These are phyloP conservation scores for Pterocarpus macrocarpus DNA, from an alignment of 306 rosid genomes.

Conservation along the genomic window DNA sequence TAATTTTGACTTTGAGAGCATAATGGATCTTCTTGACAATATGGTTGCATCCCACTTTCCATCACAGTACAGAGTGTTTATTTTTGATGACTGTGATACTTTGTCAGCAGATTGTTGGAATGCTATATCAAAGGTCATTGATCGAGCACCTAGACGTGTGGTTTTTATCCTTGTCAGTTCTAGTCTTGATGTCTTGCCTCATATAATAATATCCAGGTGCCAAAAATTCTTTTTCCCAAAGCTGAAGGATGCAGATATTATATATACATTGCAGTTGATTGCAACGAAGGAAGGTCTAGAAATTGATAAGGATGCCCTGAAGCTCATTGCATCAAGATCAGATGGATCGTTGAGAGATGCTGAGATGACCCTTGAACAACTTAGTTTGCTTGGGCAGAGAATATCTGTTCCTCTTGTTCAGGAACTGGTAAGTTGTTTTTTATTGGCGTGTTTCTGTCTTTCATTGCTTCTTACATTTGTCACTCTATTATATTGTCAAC, in stretches of 20 bases:
- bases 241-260: constrained; percentile 90
- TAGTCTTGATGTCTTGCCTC: constrained; percentile 97
- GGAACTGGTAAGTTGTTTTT: constrained; percentile 77
- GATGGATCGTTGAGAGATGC: constrained; percentile 98
- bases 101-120: constrained; percentile 90
- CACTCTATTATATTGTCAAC: constrained; percentile 36
- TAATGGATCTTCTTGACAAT: constrained; percentile 83
- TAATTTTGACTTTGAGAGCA: constrained; percentile 86
- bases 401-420: constrained; percentile 94
- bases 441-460: constrained; percentile 20
- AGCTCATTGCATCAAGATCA: constrained; percentile 94
- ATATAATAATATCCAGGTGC: constrained; percentile 94
- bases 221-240: constrained; percentile 97
- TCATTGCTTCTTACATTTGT: constrained; percentile 18
- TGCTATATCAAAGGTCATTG: constrained; percentile 93
- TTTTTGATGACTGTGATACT: constrained; percentile 93
- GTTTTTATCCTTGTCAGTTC: constrained; percentile 98
- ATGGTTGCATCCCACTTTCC: constrained; percentile 79
- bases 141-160: constrained; percentile 95
- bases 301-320: constrained; percentile 93
- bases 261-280: constrained; percentile 80
- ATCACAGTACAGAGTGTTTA: constrained; percentile 83
- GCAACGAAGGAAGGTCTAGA: constrained; percentile 85
- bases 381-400: constrained; percentile 95
- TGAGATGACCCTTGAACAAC: constrained; percentile 98